Evolutionary conservation across 164 flowering plant genomes (phyloP), one percentile per base, ranked within the genome.

Genomic region (Piper longum): DNA sequence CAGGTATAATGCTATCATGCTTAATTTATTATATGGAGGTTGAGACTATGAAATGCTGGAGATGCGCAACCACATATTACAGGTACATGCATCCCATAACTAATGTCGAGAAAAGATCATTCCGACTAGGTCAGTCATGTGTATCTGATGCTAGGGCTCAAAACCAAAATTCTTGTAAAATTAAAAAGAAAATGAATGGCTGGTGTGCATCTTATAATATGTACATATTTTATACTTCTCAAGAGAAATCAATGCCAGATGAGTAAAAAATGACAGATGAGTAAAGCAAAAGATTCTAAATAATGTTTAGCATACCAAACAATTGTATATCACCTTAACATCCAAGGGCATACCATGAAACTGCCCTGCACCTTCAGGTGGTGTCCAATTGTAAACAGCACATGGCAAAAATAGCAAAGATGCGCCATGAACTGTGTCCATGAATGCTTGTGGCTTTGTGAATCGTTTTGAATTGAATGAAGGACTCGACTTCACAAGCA

Each of bases 301-400:
- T 7, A 17, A 56, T 4, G 8, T 56, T 56, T 3, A 17, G 7
- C 4, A 56, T 8, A 17, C 17, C 6, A 7, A 16, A 7, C 19
- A 56, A 26, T 56, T 17, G 17, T 6, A 3, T 4, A n/a, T 16
- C 42, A 89, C 96, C 96, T 90, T 93, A 16, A 93, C 85, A 75
- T 88, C 87, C 76, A 93, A 73, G n/a, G 97, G 91, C 91, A 93
- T 90, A 74, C 99, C 99, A 69, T 88, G 99, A 80, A 92, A 93
- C 70, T 93, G 91, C 55, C 97, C 97, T 4, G 99, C 96, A 63
- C 97, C 99, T 62, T 93, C 97, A 6, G 99, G 97, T 54, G 97
- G 99, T 60, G 96, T 93, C 99, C 99, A 93, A 61, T 93, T 93
- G 82, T 88, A 86, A 41, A 74, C 57, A 4, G 62, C 68, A 66